Percentiles rank a stretch among this genome's conserved stretches.
phyloP scores from a whole-genome alignment of 352 stramenopile species.

The Stramenopiles sp. region DNA sequence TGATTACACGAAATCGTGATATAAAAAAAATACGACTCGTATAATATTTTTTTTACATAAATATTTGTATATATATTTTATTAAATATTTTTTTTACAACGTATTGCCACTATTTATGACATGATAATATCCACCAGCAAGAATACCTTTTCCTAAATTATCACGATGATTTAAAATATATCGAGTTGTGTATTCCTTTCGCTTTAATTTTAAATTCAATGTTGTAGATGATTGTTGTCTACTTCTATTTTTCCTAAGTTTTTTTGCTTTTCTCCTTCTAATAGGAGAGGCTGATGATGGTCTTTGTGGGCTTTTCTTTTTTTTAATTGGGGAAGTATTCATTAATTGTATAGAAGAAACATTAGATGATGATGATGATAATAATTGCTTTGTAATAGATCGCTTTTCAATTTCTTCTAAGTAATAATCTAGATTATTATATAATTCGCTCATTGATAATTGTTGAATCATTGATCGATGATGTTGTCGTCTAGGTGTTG shows the following conservation, averaged over 20 bases:
- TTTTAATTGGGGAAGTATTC: neutral
- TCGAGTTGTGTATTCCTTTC: neutral
- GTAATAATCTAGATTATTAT: neutral
- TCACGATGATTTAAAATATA: neutral
- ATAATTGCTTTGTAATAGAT: neutral
- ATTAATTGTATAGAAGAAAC: neutral
- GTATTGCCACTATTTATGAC: neutral
- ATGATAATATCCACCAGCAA: neutral
- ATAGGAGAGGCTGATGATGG: neutral
- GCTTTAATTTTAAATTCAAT: neutral
- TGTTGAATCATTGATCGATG: too few relatives aligned
- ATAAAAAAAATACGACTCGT: too few relatives aligned
- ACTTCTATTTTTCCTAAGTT: neutral
- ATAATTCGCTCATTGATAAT: neutral
- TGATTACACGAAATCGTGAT: too few relatives aligned
- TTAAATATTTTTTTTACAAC: neutral
- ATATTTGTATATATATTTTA: neutral
- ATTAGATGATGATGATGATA: too few relatives aligned
- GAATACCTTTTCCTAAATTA: neutral
- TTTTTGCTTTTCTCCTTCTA: neutral
- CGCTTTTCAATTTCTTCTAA: neutral
- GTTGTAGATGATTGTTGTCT: neutral
- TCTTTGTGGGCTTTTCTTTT: neutral
- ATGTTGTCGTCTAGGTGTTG: too few relatives aligned
- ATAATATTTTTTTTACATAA: neutral